Percentiles rank a stretch among this genome's conserved stretches.
These are phyloP conservation scores for Vitis hybrid DNA, from an alignment of 177 flowering plant genomes.

Conservation along the genomic window DNA sequence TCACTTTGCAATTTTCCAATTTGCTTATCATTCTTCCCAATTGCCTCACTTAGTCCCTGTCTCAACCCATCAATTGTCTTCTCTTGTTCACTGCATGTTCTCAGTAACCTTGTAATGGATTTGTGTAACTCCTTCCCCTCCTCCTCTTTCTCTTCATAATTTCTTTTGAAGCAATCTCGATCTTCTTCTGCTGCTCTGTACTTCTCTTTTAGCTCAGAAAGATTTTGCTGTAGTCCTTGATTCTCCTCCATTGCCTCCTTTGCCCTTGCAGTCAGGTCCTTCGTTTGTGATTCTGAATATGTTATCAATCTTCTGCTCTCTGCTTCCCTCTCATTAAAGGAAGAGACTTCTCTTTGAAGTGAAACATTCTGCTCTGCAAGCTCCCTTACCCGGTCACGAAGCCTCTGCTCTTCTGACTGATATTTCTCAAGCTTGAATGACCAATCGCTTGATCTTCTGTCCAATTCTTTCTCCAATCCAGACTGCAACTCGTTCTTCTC, in stretches of 20 bases:
- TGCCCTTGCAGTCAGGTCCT: constrained; percentile 40
- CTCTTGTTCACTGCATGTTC: constrained; percentile 83
- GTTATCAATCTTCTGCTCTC: constrained; percentile 44
- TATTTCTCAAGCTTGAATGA: constrained; percentile 76
- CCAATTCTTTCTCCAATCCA: constrained; percentile 78
- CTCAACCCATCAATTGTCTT: constrained; percentile 75
- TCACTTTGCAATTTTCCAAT: constrained; percentile 58
- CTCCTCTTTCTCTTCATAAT: constrained; percentile 63
- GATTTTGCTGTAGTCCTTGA: constrained; percentile 36
- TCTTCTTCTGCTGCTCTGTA: constrained; percentile 50
- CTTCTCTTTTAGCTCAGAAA: constrained; percentile 50
- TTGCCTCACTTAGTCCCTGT: constrained; percentile 51
- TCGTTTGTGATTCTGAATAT: constrained; percentile 48
- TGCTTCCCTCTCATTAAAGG: constrained; percentile 53
- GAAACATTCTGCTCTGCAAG: constrained; percentile 96
- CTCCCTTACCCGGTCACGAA: constrained; percentile 86
- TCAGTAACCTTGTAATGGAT: constrained; percentile 58
- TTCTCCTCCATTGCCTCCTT: constrained; percentile 49
- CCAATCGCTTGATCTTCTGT: constrained; percentile 90
- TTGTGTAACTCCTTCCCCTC: constrained; percentile 82
- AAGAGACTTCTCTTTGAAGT: constrained; percentile 83
- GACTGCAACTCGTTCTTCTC: constrained; percentile 78
- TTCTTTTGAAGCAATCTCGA: constrained; percentile 49
- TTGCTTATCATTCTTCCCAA: constrained; percentile 45
- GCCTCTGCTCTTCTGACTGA: constrained; percentile 82